Conservation (phyloP, 2,329 filamentous ascomycete genomes). For the Metarhizium brunneum region DNA sequence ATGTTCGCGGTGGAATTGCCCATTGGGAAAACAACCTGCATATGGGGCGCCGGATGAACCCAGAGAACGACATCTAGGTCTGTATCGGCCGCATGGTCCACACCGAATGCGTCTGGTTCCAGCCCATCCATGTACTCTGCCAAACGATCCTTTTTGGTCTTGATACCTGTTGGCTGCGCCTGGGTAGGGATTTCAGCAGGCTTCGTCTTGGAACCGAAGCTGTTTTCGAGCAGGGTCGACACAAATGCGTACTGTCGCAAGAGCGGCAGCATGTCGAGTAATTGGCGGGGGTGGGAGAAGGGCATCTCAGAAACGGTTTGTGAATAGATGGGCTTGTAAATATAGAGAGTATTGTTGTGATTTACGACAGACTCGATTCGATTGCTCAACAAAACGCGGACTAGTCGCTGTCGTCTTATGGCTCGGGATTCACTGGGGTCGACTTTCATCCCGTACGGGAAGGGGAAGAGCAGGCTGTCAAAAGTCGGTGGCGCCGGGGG, state of each 20-base stretch:
- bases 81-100: conserved; percentile 6
- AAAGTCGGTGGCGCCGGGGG: conserved; percentile 34
- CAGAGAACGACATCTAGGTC: conserved; percentile 44
- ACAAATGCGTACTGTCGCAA: conserved; percentile 69
- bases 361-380: conserved; percentile 20
- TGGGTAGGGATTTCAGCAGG: conserved; percentile 2
- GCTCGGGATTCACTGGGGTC: conserved; percentile 50
- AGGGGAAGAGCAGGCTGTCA: conserved; percentile 49
- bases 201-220: conserved; percentile 36
- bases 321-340: conserved; percentile 66
- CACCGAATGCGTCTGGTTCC: not conserved
- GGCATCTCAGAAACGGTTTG: conserved; percentile 58
- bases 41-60: conserved; percentile 36
- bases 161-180: conserved; percentile 2
- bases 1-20: conserved; percentile 39
- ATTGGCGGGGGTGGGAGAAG: conserved; percentile 69
- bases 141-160: conserved; percentile 23
- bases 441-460: conserved; percentile 36
- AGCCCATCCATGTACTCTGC: conserved; percentile 19
- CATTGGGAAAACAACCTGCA: conserved; percentile 48
- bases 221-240: conserved; percentile 52
- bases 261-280: conserved; percentile 63
- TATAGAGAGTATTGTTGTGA: conserved; percentile 54
- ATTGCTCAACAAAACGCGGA: conserved; percentile 31
- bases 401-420: conserved; percentile 38